Conservation (phyloP, 306 rosid genomes). For the Morella rubra region DNA sequence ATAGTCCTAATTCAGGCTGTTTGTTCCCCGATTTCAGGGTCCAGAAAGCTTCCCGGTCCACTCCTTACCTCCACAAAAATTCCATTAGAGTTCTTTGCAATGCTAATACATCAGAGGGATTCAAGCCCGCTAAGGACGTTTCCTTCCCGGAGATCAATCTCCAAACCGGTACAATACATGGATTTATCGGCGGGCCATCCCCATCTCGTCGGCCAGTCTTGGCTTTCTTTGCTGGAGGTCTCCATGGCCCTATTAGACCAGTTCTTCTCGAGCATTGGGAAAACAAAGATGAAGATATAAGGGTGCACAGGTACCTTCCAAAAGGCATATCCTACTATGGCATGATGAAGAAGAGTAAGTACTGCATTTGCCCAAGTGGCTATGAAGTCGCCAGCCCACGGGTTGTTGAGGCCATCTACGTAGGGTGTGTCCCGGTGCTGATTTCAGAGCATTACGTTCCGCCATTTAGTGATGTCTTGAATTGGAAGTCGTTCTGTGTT, state of each 20-base stretch:
- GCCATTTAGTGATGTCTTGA: slow-evolving; percentile 74
- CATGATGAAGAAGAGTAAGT: slow-evolving; percentile 76
- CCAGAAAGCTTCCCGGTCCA: slow-evolving; percentile 57
- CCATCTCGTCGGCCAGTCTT: slow-evolving; percentile 56
- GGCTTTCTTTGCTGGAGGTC: slow-evolving; percentile 88
- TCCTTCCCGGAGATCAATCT: slow-evolving; percentile 88
- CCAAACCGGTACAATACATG: slow-evolving; percentile 48
- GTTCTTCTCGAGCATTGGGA: slow-evolving; percentile 77
- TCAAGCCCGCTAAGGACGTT: slow-evolving; percentile 72
- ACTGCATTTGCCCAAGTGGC: slow-evolving; percentile 89
- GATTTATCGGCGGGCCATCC: slow-evolving; percentile 67
- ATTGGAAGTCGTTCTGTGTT: slow-evolving; percentile 78
- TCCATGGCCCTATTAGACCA: slow-evolving; percentile 73
- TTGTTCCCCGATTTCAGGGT: slow-evolving; percentile 47
- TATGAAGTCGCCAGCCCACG: slow-evolving; percentile 91
- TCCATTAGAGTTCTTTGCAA: slow-evolving; percentile 77
- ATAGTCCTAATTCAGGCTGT: background rate
- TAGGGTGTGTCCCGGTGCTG: slow-evolving; percentile 81
- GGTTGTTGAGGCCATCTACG: slow-evolving; percentile 87
- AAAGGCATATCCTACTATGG: slow-evolving; percentile 62
- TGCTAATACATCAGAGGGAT: slow-evolving; percentile 85
- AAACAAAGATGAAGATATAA: slow-evolving; percentile 62
- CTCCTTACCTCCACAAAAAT: slow-evolving; percentile 50
- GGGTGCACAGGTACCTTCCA: slow-evolving; percentile 69
- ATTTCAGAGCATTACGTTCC: slow-evolving; percentile 84